Evolutionary conservation across 176 grass and related monocot species (phyloP), one percentile per base, ranked within the genome.

Genomic region (Poa pratensis): DNA sequence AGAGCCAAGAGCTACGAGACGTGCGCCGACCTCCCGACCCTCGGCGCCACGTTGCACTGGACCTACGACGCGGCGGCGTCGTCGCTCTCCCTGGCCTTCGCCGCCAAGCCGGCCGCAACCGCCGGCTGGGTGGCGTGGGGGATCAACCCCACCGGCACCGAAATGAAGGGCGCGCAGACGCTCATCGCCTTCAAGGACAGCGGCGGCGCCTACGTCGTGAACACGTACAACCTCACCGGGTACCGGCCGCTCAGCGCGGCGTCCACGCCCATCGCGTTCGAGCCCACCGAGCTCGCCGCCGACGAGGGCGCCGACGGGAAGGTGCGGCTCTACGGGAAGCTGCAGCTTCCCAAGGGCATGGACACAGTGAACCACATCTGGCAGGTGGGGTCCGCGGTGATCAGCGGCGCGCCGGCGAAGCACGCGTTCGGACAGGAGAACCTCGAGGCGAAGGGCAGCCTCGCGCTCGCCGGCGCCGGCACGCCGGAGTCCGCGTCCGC

Each of bases 91-190:
- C 19, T 94, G 53, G 93, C 87, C n/a, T 94, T 94, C 85, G 82
- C 77, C 43, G 87, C 82, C 14, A 84, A 39, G 69, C 89, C 87
- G 6, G 7, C 69, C 6, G 30, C 15, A 5, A 55, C 22, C 26
- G 84, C 14, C 28, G 93, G 93, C 6, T 94, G 93, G 93, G 90
- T 92, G 75, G 8, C 90, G 50, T 94, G 93, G 93, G 90, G 74
- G 53, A 46, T 94, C 75, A 94, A 94, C 79, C 90, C 93, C 54
- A 78, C 74, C 62, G 85, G 87, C 27, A 75, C 83, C 24, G 87
- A 79, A 39, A 94, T 94, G 90, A 79, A 64, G 65, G 93, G 93
- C 69, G 51, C 93, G 62, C 93, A 94, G 90, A 19, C 93, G 35
- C 90, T 94, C 14, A 0, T 92, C 27, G 90, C 93, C 18, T 74